Evolutionary conservation across 345 rosid species (phyloP), one percentile per base, ranked within the genome.

Genomic region (Toxicodendron radicans): DNA sequence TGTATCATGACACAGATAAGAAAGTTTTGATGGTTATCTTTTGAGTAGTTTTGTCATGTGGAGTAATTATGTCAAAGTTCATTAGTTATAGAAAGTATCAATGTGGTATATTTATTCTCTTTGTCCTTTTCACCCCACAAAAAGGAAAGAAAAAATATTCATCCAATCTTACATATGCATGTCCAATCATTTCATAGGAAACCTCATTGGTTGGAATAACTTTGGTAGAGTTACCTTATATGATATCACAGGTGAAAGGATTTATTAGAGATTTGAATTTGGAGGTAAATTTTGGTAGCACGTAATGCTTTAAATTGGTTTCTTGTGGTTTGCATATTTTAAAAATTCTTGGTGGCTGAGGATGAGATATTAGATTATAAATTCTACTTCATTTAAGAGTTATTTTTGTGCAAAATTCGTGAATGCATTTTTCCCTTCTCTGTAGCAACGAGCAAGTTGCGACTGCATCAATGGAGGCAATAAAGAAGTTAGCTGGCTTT

Each of bases 391-490:
- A 32, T 46, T 66, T 13, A 57, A 35, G 5, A 10, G 11, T 18
- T 58, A 41, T 41, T 52, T 32, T 35, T 64, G 4, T 53, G 70
- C 18, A 14, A 52, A 23, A 56, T 57, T 78, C 24, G 52, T 56
- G 33, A 69, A 68, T 80, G 66, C 38, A 30, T 49, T 45, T n/a
- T 18, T 7, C 68, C 45, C 61, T 66, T 70, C 27, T 68, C 51
- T 84, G 74, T 75, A 95, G 97, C 27, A 78, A 91, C 65, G 98
- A 92, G 80, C 82, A 89, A 79, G 93, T 89, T 74, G 91, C 98
- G 72, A 18, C 87, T 77, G 88, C 97, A 76, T 85, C 99, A 72
- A 84, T 72, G 72, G 88, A 85, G 79, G 85, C 97, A 59, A 89
- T 92, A 51, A 84, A 79, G 84, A 83, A 74, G 69, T 80, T 91